Base-by-base conservation (phyloP, 192 early-diverging fungal genomes). In the Allomyces arbusculus region DNA sequence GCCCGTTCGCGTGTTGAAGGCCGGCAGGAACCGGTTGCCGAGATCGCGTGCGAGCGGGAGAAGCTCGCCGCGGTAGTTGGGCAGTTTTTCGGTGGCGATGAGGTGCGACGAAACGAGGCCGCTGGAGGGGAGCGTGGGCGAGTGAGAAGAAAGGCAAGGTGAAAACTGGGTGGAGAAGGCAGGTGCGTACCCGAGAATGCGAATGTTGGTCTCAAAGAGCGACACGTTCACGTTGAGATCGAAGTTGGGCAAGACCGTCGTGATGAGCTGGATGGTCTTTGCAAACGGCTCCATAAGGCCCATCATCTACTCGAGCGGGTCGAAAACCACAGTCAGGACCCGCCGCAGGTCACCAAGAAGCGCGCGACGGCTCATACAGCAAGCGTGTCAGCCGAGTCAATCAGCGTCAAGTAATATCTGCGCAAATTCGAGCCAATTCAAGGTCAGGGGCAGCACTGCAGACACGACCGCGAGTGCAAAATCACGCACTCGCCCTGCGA, bases 61-160 rank as follows among this genome's bases (percentile, higher is more conserved):
- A 2, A 64, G 64, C 8, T 64, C 12, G 19, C 62, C 64, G 12
- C 12, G 12, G 19, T 45, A 22, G 23, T 4, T 8, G 14, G 20
- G 16, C 16, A 58, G 50, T 6, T 14, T 1, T n/a, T 58, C 20
- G 12, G 23, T 25, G 22, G 67, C 67, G 44, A 63, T 44, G 14
- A 63, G 24, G 64, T 68, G 67, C 25, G 50, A 24, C 28, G 67
- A 23, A 10, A 68, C 10, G 10, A 68, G 67, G 1, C 75, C 77
- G 55, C 65, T 65, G 19, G 11, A 20, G 3, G 22, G 14, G 8
- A 33, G 22, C 23, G 19, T 24, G 14, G 14, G 9, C 12, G 45
- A 55, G 19, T 55, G 45, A 55, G 45, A 0, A 58, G 12, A 20
- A 16, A 16, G 24, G 63, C 20, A 12, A 7, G 7, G 7, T 40